These are phyloP conservation scores for Salvia splendens DNA, from an alignment of 257 asterid species.

Conservation along the genomic window DNA sequence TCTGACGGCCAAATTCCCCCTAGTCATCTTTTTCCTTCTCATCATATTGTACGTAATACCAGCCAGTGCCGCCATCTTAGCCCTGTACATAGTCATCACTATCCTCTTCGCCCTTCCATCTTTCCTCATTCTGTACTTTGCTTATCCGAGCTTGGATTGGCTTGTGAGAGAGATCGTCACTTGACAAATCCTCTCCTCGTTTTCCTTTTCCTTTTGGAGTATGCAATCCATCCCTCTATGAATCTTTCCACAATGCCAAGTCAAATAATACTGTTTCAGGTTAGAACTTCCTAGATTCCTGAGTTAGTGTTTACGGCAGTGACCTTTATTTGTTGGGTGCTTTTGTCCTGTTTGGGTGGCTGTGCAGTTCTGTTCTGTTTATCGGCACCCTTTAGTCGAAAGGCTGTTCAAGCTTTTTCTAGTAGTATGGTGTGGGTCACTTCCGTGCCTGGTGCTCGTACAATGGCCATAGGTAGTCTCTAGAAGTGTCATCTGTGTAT, in stretches of 20 bases:
- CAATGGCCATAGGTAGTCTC: no score
- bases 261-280: constrained; percentile 3
- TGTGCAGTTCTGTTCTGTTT: neutral
- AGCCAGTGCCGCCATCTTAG: constrained; percentile 85
- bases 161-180: constrained; percentile 83
- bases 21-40: constrained; percentile 76
- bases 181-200: constrained; percentile 36
- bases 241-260: neutral
- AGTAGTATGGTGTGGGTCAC: no score
- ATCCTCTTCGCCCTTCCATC: constrained; percentile 80
- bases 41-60: constrained; percentile 76
- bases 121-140: constrained; percentile 79
- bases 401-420: no score
- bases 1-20: constrained; percentile 80
- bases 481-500: constrained; percentile 18
- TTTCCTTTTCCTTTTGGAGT: neutral
- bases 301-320: neutral
- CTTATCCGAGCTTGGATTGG: constrained; percentile 97
- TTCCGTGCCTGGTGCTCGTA: no score
- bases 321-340: neutral
- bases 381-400: no score
- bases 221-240: neutral
- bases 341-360: neutral
- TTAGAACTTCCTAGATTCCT: neutral
- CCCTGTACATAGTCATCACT: constrained; percentile 73